Conservation (phyloP, 2,329 filamentous ascomycete genomes). For the Pseudocercospora vitis region DNA sequence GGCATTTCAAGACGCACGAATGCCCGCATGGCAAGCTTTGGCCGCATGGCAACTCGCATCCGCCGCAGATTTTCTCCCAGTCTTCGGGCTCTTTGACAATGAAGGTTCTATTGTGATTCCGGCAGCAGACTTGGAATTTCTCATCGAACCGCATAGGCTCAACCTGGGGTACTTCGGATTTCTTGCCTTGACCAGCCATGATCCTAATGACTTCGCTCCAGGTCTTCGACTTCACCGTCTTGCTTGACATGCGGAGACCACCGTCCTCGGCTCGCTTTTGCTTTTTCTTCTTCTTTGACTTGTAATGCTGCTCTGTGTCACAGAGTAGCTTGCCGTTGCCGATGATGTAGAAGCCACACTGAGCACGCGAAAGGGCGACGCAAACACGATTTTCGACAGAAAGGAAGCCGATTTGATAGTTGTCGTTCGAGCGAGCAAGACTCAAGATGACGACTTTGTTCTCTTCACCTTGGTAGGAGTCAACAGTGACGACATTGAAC, state of each 20-base stretch:
- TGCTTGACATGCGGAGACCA: not conserved
- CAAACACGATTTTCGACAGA: conserved; percentile 63
- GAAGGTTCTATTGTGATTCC: conserved; percentile 29
- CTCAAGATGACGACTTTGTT: conserved; percentile 82
- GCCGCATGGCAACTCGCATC: conserved; percentile 53
- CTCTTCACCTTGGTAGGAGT: conserved; percentile 88
- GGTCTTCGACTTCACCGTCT: conserved; percentile 20
- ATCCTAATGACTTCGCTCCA: conserved; percentile 35
- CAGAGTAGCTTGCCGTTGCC: conserved; percentile 64
- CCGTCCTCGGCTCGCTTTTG: conserved; percentile 13
- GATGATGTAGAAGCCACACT: conserved; percentile 79
- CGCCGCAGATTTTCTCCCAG: conserved; percentile 56
- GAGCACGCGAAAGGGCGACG: conserved; percentile 68
- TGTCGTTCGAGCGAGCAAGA: conserved; percentile 68
- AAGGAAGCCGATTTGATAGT: conserved; percentile 69
- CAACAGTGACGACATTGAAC: conserved; percentile 71
- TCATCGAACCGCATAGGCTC: conserved; percentile 29
- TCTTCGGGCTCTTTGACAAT: conserved; percentile 47
- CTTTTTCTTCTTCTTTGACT: conserved; percentile 26
- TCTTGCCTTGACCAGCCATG: conserved; percentile 27
- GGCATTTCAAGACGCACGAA: conserved; percentile 53
- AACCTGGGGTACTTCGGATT: conserved; percentile 18
- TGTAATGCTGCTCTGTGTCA: conserved; percentile 19
- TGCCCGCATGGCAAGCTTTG: conserved; percentile 53
- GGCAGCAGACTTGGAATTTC: conserved; percentile 30